These are phyloP conservation scores for Leucocoprinus sp. DNA, from an alignment of 768 basidiomycete genomes.

Conservation along the genomic window DNA sequence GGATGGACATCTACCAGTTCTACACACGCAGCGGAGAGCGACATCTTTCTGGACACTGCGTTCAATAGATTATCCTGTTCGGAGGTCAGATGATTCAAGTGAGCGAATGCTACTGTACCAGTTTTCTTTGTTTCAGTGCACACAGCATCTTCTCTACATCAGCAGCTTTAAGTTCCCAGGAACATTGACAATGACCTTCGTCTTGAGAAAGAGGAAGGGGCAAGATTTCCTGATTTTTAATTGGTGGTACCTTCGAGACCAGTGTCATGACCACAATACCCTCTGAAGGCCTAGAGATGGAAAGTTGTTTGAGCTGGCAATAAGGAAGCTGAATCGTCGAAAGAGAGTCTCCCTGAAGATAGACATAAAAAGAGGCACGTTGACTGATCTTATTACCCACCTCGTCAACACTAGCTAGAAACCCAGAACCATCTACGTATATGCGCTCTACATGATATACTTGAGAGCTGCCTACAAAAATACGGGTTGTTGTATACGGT, in stretches of 20 bases:
- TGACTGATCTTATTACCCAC: slow-evolving; percentile 15
- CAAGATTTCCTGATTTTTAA: slow-evolving; percentile 21
- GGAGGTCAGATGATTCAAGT: background rate
- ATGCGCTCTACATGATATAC: slow-evolving; percentile 35
- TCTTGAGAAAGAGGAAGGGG: slow-evolving; percentile 7
- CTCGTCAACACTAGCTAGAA: slow-evolving; percentile 44
- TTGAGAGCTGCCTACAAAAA: slow-evolving; percentile 26
- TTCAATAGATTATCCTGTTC: slow-evolving; percentile 7
- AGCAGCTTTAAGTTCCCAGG: slow-evolving; percentile 29
- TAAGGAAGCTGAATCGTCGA: slow-evolving; percentile 46
- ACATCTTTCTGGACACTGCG: slow-evolving; percentile 10
- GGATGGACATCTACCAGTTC: slow-evolving; percentile 4
- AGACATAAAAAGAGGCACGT: slow-evolving; percentile 5
- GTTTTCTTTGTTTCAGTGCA: slow-evolving; percentile 33
- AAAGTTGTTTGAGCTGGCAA: slow-evolving; percentile 19
- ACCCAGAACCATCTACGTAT: slow-evolving; percentile 41
- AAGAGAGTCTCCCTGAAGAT: slow-evolving; percentile 35
- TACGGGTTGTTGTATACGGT: slow-evolving; percentile 38
- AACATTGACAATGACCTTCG: slow-evolving; percentile 19
- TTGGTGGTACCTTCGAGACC: slow-evolving; percentile 28
- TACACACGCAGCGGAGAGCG: slow-evolving; percentile 7
- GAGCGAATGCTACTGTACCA: slow-evolving; percentile 28
- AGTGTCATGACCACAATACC: slow-evolving; percentile 23
- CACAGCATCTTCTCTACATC: slow-evolving; percentile 31
- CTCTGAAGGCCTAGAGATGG: slow-evolving; percentile 17